phyloP scores from a whole-genome alignment of 192 early-diverging fungal genomes.

The Piromyces finnis region DNA sequence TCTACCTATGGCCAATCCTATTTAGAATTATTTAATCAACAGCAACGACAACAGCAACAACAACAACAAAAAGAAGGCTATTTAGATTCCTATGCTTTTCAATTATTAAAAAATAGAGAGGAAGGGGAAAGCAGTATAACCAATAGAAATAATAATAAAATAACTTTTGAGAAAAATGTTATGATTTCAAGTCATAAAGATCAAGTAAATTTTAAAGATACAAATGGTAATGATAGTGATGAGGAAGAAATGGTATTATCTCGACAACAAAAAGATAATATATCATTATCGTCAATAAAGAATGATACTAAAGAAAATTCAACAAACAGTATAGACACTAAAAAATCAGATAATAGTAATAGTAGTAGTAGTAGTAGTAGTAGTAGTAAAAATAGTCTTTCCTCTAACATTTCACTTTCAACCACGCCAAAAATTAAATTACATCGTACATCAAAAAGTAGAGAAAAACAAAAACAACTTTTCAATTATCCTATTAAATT shows the following conservation, averaged over 20 bases:
- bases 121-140: no score
- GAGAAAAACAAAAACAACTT: background rate
- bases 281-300: no score
- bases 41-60: background rate
- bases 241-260: background rate
- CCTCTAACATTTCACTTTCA: background rate
- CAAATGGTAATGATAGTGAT: background rate
- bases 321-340: no score
- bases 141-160: no score
- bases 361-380: no score
- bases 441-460: background rate
- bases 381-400: background rate
- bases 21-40: background rate
- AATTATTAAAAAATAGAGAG: no score
- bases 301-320: no score
- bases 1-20: background rate
- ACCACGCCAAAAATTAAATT: background rate
- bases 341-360: no score
- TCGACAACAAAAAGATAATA: no score
- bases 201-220: background rate
- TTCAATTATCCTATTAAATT: background rate
- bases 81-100: no score
- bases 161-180: no score
- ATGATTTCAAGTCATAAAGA: background rate
- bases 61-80: background rate